A percentile compares a stretch with the other conserved stretches of the same genome.
Conservation (phyloP, 345 rosid genomes). For the Citrus sinensis region DVS_A1.0 CM039164.1:26670501-26671000, state of each 20-base stretch:
- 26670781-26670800: not conserved
- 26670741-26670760: slow-evolving; percentile 16
- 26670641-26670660: slow-evolving; percentile 80
- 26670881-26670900: not conserved
- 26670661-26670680: slow-evolving; percentile 43
- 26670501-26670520: slow-evolving; percentile 66
- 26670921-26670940: not conserved
- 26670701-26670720: slow-evolving; percentile 43
- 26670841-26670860: slow-evolving; percentile 30
- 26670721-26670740: slow-evolving; percentile 17
- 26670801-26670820: slow-evolving; percentile 17
- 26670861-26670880: not conserved
- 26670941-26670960: not conserved
- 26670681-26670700: slow-evolving; percentile 55
- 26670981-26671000: slow-evolving; percentile 44
- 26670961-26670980: not conserved
- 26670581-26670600: not conserved
- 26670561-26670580: not conserved
- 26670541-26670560: not conserved
- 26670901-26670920: not conserved
- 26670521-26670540: slow-evolving; percentile 54
- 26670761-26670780: slow-evolving; percentile 2
- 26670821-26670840: not conserved
- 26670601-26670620: slow-evolving; percentile 36
- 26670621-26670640: slow-evolving; percentile 65